Evolutionary conservation across 116 monocot species (phyloP), one percentile per base, ranked within the genome.

Genomic region (Zostera marina): DNA sequence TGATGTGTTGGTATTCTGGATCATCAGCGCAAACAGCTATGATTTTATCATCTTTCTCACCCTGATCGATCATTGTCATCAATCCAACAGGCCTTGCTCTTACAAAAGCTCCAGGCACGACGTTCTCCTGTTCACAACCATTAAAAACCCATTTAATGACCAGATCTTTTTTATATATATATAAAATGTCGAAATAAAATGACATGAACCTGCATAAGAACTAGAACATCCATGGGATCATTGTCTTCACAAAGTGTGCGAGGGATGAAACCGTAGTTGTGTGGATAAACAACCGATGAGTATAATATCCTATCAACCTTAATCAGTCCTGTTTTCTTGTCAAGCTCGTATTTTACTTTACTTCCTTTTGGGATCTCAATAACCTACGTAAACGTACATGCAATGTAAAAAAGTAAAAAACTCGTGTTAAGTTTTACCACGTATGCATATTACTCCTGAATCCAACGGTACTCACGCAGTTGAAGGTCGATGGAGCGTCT

Each of bases 11-110:
- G 26, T 66, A 73, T 26, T 73, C 72, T 1, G 73, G 73, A 51
- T 73, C 73, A 46, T 73, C 73, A 0, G 73, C 73, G 26, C 73
- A 73, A 10, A 73, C 73, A 22, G 73, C 73, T 54, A 73, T 73
- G 44, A 73, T 73, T 51, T 73, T 73, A 19, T 73, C 73, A 61
- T 73, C 73, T 42, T 73, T 73, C 57, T 73, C 73, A 13, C 73
- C 73, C 73, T 93, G 93, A 71, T 93, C 93, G 38, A 93, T 88
- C 93, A 93, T 93, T 56, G 93, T 88, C 94, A 94, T 88, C 17
- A 94, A 75, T 38, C 94, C 94, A 16, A 98, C 83, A 20, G 98
- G 90, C 38, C 74, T 82, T 11, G 98, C 98, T 8, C 90, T 72
- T 64, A 98, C 85, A 55, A 98, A 98, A 56, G 80, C 74, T 1